Conservation (phyloP, 2,329 filamentous ascomycete species). For the Fusarium praegraminearum region DNA sequence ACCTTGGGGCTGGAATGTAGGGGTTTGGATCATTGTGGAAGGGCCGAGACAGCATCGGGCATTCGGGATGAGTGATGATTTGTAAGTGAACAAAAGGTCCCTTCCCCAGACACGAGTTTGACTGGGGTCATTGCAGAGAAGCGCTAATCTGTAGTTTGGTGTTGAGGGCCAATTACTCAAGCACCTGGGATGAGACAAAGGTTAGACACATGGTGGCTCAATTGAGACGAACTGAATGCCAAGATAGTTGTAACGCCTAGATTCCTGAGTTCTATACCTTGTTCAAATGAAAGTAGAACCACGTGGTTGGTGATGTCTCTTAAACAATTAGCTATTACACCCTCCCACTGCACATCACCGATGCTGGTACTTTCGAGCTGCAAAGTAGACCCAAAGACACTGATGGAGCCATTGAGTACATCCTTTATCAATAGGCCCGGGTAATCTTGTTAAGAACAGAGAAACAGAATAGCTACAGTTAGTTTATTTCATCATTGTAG, state of each 20-base stretch:
- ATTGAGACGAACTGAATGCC: background rate
- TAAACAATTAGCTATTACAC: background rate
- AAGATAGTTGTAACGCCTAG: background rate
- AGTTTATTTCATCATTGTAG: too few relatives aligned
- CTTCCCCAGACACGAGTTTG: background rate
- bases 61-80: background rate
- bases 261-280: too few relatives aligned
- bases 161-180: background rate
- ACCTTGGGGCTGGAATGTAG: background rate
- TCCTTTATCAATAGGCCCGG: too few relatives aligned
- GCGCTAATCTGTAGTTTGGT: background rate
- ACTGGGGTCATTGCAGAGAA: background rate
- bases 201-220: accelerated
- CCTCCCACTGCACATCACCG: background rate
- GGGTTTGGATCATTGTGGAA: accelerated
- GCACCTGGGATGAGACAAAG: background rate
- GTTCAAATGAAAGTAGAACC: background rate
- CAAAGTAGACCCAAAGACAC: too few relatives aligned
- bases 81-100: background rate
- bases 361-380: background rate
- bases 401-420: too few relatives aligned
- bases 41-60: background rate
- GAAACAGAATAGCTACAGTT: too few relatives aligned
- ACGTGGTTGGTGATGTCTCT: background rate
- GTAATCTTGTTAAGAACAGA: too few relatives aligned